phyloP scores from a whole-genome alignment of 2,329 filamentous ascomycete species.

The Madurella mycetomatis region DNA sequence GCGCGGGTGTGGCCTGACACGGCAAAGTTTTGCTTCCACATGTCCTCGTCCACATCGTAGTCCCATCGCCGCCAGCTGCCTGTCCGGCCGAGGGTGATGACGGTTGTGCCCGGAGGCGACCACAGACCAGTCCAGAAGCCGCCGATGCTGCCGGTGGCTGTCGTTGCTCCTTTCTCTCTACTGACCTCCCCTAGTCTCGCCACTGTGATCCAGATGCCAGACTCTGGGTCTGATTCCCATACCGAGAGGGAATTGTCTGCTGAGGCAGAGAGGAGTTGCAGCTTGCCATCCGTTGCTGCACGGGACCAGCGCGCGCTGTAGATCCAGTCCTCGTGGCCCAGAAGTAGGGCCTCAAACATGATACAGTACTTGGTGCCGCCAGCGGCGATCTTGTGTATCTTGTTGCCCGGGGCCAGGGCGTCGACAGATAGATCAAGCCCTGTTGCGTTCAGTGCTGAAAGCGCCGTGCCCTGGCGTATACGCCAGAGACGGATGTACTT shows the following conservation, averaged over 20 bases:
- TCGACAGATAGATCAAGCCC: conserved; percentile 54
- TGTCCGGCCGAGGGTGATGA: conserved; percentile 81
- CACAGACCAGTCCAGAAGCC: conserved; percentile 96
- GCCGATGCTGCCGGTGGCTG: conserved; percentile 90
- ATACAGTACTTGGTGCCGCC: conserved; percentile 64
- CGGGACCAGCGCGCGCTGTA: conserved; percentile 77
- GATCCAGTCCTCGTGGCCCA: conserved; percentile 98
- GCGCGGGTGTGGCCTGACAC: conserved; percentile 80
- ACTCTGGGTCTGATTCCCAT: conserved; percentile 79
- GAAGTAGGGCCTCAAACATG: conserved; percentile 87
- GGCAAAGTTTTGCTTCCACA: conserved; percentile 73
- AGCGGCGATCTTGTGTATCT: conserved; percentile 71
- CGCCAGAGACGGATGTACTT: conserved; percentile 96
- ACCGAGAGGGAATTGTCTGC: conserved; percentile 93
- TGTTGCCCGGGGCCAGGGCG: conserved; percentile 67
- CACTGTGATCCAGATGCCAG: conserved; percentile 86
- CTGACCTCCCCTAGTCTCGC: conserved; percentile 90
- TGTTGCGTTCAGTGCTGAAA: conserved; percentile 52
- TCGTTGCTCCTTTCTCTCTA: conserved; percentile 90
- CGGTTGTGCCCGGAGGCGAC: conserved; percentile 69
- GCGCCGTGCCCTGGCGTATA: conserved; percentile 64
- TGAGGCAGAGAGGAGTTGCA: conserved; percentile 81
- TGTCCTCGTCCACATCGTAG: conserved; percentile 54
- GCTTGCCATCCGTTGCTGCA: conserved; percentile 38
- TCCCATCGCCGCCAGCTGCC: conserved; percentile 91